Conservation (phyloP, 192 early-diverging fungal genomes). For the Backusella tuberculispora region DNA sequence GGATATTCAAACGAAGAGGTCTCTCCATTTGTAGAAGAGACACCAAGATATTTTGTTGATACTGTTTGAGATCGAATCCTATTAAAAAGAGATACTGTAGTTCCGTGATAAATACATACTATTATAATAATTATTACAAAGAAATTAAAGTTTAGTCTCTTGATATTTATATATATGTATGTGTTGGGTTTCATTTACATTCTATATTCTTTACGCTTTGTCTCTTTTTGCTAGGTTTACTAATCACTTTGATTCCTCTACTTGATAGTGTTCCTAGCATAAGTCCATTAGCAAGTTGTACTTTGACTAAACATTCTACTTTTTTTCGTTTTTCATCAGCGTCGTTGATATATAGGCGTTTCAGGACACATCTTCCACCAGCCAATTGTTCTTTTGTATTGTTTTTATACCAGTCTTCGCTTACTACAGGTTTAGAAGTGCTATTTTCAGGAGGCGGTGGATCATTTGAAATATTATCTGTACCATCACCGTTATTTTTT, state of each 20-base stretch:
- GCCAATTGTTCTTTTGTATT: slow-evolving; percentile 14
- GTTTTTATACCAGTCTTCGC: slow-evolving; percentile 20
- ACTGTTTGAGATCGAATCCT: slow-evolving; percentile 88
- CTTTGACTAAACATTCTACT: slow-evolving; percentile 73
- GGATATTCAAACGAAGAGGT: slow-evolving; percentile 18
- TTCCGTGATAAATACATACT: slow-evolving; percentile 85
- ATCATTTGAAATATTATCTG: neutral
- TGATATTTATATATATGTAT: neutral
- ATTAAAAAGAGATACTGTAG: slow-evolving; percentile 89
- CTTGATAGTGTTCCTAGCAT: slow-evolving; percentile 75
- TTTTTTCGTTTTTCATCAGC: slow-evolving; percentile 81
- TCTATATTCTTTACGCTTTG: slow-evolving; percentile 83
- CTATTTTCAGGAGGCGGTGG: neutral
- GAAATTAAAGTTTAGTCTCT: neutral
- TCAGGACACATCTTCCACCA: slow-evolving; percentile 62
- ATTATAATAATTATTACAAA: slow-evolving; percentile 2
- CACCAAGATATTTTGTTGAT: slow-evolving; percentile 84
- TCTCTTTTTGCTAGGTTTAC: slow-evolving; percentile 91
- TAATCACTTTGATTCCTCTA: slow-evolving; percentile 85
- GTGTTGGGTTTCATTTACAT: slow-evolving; percentile 12
- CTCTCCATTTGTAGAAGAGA: slow-evolving; percentile 35
- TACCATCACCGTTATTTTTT: neutral
- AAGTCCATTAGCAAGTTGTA: slow-evolving; percentile 66
- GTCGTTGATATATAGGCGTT: slow-evolving; percentile 84
- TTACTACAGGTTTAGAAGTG: neutral